These are phyloP conservation scores for Terfezia boudieri DNA, from an alignment of 495 filamentous ascomycete genomes.

Conservation along the genomic window DNA sequence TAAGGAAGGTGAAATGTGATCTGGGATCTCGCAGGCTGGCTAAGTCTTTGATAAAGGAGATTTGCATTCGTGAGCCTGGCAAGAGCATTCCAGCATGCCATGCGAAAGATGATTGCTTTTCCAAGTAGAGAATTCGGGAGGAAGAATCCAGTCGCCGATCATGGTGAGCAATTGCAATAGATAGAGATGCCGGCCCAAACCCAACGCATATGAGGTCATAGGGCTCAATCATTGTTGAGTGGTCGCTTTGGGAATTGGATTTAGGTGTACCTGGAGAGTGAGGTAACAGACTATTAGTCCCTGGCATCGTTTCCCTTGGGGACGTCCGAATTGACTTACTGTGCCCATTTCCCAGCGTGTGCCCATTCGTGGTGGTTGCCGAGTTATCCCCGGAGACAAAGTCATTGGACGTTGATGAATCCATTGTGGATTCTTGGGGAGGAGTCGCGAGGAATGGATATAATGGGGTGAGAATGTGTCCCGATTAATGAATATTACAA, in stretches of 20 bases:
- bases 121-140: slow-evolving; percentile 50
- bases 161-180: slow-evolving; percentile 77
- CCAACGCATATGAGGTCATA: slow-evolving; percentile 79
- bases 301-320: too few species aligned
- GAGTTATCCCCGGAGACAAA: neutral
- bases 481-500: too few species aligned
- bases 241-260: neutral
- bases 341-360: neutral
- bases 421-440: neutral
- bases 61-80: slow-evolving; percentile 86
- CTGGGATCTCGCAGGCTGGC: slow-evolving; percentile 71
- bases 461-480: too few species aligned
- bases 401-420: neutral
- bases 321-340: neutral
- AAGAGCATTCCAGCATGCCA: slow-evolving; percentile 96
- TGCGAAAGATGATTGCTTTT: slow-evolving; percentile 59
- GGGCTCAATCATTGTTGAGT: slow-evolving; percentile 28
- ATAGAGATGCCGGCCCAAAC: slow-evolving; percentile 79
- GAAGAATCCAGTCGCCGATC: slow-evolving; percentile 29
- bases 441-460: too few species aligned
- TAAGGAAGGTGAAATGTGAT: slow-evolving; percentile 85
- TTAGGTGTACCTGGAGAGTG: too few species aligned
- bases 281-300: too few species aligned
- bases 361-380: too few species aligned
- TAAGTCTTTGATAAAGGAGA: slow-evolving; percentile 91